Evolutionary conservation across 345 rosid species (phyloP).

Genomic region (Corymbia maculata): DNA sequence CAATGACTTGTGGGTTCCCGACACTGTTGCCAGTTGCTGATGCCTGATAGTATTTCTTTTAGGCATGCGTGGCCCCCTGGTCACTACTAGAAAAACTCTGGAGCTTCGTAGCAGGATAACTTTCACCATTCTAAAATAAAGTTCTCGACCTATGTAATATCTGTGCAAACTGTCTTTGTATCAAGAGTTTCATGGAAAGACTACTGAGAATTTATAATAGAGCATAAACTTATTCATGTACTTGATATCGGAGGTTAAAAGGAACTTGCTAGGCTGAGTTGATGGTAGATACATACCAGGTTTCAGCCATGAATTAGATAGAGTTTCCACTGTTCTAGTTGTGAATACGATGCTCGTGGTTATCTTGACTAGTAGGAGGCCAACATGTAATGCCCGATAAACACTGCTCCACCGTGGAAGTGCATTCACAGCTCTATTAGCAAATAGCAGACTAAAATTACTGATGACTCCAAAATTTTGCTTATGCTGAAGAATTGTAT

Average conservation of each 20-base stretch:
- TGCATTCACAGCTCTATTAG: not conserved
- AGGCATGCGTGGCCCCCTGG: not conserved
- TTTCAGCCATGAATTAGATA: not conserved
- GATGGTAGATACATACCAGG: not conserved
- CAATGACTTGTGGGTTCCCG: not conserved
- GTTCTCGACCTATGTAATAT: not conserved
- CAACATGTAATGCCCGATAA: not conserved
- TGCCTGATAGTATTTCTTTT: not conserved
- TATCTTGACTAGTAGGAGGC: not conserved
- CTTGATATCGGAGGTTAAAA: not conserved
- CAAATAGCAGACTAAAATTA: not conserved
- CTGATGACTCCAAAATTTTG: not conserved
- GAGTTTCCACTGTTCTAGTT: not conserved
- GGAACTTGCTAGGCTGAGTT: not conserved
- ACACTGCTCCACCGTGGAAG: not conserved
- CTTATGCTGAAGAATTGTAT: not conserved
- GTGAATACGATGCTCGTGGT: not conserved
- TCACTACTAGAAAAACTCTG: not conserved
- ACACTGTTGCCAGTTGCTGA: not conserved
- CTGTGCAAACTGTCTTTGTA: not conserved
- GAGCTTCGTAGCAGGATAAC: not conserved
- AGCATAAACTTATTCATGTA: not conserved
- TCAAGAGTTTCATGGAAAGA: not conserved
- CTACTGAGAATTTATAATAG: not conserved
- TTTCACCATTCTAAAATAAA: not conserved